phyloP scores from a whole-genome alignment of 202 grass and related monocot species.

The Miscanthus sacchariflorus region DNA sequence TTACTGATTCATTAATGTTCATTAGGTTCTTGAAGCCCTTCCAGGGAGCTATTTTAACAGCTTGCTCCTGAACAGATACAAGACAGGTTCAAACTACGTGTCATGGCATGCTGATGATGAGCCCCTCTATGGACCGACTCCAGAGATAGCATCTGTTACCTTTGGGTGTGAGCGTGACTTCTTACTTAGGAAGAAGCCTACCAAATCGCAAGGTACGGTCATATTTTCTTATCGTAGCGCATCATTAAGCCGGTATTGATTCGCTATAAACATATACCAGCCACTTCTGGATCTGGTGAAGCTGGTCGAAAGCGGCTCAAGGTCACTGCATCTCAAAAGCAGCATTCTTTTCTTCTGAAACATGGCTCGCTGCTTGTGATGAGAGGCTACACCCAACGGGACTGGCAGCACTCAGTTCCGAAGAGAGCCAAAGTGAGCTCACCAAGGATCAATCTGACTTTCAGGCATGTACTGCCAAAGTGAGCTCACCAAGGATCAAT shows the following conservation, averaged over 20 bases:
- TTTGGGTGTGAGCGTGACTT: slow-evolving; percentile 88
- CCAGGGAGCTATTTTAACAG: slow-evolving; percentile 87
- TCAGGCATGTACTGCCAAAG: slow-evolving; percentile 72
- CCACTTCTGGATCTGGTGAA: slow-evolving; percentile 40
- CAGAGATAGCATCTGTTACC: slow-evolving; percentile 81
- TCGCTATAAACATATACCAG: slow-evolving; percentile 12
- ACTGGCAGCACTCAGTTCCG: slow-evolving; percentile 90
- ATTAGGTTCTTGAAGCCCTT: slow-evolving; percentile 76
- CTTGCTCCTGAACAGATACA: slow-evolving; percentile 90
- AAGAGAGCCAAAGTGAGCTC: slow-evolving; percentile 73
- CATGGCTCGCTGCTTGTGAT: slow-evolving; percentile 90
- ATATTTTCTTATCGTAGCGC: not conserved
- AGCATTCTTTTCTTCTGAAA: slow-evolving; percentile 71
- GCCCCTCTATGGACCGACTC: slow-evolving; percentile 74
- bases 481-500: slow-evolving; percentile 70
- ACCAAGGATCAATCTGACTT: slow-evolving; percentile 85
- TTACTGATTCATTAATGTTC: slow-evolving; percentile 25
- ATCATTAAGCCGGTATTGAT: not conserved
- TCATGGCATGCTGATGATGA: slow-evolving; percentile 98
- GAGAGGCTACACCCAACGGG: slow-evolving; percentile 84
- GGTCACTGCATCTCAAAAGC: slow-evolving; percentile 44
- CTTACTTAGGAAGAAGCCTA: slow-evolving; percentile 68
- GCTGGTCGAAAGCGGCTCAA: slow-evolving; percentile 53
- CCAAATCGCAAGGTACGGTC: slow-evolving; percentile 58
- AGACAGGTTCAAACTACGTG: slow-evolving; percentile 76